Conservation (phyloP, 108 stramenopile genomes). For the Nitzschia putrida region DNA sequence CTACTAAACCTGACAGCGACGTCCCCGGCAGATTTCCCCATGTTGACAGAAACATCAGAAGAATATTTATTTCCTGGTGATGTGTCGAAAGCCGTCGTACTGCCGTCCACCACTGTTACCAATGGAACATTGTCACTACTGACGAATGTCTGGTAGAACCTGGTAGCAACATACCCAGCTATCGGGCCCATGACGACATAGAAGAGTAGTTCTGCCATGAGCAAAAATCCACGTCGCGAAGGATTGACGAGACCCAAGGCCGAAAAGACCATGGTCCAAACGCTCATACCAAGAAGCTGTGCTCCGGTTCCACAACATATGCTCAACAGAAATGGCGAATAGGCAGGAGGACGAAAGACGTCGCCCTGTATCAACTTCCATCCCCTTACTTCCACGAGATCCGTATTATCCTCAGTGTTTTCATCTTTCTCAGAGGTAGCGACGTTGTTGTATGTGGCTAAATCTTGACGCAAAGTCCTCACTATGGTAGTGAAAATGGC, state of each 20-base stretch:
- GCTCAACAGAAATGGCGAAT: constrained; percentile 65
- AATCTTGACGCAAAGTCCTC: constrained; percentile 84
- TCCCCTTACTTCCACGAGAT: constrained; percentile 94
- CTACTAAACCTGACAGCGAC: too few species aligned
- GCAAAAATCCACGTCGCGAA: constrained; percentile 84
- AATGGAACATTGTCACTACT: too few species aligned
- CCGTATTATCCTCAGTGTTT: constrained; percentile 94
- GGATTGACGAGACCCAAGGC: constrained; percentile 87
- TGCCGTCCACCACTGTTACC: too few species aligned
- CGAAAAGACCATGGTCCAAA: constrained; percentile 79
- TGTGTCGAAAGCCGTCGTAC: too few species aligned
- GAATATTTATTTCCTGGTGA: too few species aligned
- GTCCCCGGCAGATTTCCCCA: too few species aligned
- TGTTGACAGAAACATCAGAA: too few species aligned
- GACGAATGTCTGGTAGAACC: constrained; percentile 94
- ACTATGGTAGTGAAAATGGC: constrained; percentile 94
- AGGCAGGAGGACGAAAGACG: constrained; percentile 84
- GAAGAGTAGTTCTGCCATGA: constrained; percentile 85
- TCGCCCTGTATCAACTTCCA: constrained; percentile 94
- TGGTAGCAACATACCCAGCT: constrained; percentile 85
- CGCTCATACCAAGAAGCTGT: constrained; percentile 71
- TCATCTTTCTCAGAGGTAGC: too few species aligned
- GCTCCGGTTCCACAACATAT: constrained; percentile 86
- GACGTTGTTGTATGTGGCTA: constrained; percentile 79
- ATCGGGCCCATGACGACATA: constrained; percentile 88